Percentiles rank a stretch among this genome's conserved stretches.
These are phyloP conservation scores for Fraxinus quadrangulata DNA, from an alignment of 257 asterid species.

Conservation along the genomic window DNA sequence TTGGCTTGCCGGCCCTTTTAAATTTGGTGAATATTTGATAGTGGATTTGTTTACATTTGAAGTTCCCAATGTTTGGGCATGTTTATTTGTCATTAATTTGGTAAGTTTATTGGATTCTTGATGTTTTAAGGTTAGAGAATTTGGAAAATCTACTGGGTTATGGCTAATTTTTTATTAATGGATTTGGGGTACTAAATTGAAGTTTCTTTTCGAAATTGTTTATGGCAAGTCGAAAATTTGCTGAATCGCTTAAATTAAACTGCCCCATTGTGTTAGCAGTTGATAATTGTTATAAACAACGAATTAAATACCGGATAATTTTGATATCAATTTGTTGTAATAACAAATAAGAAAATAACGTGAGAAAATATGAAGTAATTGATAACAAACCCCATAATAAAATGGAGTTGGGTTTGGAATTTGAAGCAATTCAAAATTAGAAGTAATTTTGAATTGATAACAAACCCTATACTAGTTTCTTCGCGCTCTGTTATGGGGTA, in stretches of 20 bases:
- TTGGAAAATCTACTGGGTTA: not conserved
- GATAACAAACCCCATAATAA: no score
- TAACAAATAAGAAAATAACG: no score
- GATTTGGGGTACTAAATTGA: not conserved
- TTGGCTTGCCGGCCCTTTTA: not conserved
- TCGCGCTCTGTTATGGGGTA: no score
- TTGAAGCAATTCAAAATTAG: no score
- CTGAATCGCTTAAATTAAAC: conserved; percentile 7
- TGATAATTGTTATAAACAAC: no score
- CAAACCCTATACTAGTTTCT: no score
- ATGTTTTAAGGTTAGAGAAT: not conserved
- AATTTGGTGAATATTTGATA: not conserved
- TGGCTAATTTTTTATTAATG: not conserved
- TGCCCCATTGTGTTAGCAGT: not conserved
- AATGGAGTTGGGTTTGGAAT: no score
- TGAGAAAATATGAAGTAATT: no score
- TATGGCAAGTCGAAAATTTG: conserved; percentile 4
- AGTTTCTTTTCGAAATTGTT: not conserved
- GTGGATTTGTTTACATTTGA: not conserved
- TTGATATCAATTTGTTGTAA: no score
- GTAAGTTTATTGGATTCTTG: conserved; percentile 15
- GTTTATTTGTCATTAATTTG: not conserved
- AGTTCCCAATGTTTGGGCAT: not conserved
- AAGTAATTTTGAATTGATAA: no score
- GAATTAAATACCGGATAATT: no score